phyloP scores from a whole-genome alignment of 345 rosid genomes.

The Syzygium aromaticum region DNA sequence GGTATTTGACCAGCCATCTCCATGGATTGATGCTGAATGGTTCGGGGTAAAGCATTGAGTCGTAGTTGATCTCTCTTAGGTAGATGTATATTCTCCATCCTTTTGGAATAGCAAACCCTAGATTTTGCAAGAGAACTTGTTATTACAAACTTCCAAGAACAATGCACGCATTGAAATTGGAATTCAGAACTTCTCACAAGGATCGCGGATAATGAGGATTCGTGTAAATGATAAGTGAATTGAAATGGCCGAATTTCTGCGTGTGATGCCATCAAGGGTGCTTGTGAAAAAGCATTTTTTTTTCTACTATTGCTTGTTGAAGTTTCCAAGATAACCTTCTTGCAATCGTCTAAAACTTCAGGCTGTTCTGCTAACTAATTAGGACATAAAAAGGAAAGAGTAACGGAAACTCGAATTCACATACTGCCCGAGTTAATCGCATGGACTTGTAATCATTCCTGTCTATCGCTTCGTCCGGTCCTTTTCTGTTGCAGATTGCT shows the following conservation, averaged over 20 bases:
- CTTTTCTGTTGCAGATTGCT: conserved; percentile 19
- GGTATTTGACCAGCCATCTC: neutral
- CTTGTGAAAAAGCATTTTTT: neutral
- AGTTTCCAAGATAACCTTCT: neutral
- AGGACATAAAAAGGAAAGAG: neutral
- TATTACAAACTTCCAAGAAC: neutral
- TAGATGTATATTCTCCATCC: conserved; percentile 90
- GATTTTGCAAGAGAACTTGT: neutral
- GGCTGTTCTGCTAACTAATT: neutral
- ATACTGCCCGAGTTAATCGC: conserved; percentile 49
- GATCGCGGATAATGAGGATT: neutral
- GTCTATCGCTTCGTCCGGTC: conserved; percentile 31
- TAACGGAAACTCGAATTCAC: neutral
- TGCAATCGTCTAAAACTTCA: neutral
- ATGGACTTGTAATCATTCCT: conserved; percentile 45
- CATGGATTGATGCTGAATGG: too few species aligned
- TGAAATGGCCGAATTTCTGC: neutral
- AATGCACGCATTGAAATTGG: neutral
- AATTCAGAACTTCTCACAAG: neutral
- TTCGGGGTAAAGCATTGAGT: conserved; percentile 11
- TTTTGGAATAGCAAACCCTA: conserved; percentile 72
- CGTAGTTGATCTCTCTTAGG: conserved; percentile 70
- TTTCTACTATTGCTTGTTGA: neutral
- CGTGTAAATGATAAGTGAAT: neutral
- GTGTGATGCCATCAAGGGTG: neutral